Percentiles rank a stretch among this genome's conserved stretches.
These are phyloP conservation scores for Russula brevipes DNA, from an alignment of 768 basidiomycete species.

Conservation along the genomic window DNA sequence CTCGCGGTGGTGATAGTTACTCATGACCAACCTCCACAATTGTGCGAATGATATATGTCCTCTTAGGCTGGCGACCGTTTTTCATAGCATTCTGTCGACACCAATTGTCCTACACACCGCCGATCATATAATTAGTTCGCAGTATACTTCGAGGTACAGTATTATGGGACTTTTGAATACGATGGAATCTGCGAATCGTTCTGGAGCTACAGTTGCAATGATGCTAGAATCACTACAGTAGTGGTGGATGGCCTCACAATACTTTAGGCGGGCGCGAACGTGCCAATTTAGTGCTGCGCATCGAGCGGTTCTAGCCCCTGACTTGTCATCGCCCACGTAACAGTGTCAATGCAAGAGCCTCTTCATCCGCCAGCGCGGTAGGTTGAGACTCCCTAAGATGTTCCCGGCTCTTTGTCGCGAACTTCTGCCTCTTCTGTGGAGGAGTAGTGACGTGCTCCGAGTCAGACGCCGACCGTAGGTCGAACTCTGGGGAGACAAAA, in stretches of 20 bases:
- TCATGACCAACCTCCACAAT: not conserved
- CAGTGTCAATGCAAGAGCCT: slow-evolving; percentile 60
- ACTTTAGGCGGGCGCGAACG: too few relatives aligned
- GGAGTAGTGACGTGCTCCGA: slow-evolving; percentile 30
- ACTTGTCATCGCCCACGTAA: slow-evolving; percentile 36
- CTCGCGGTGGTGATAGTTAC: slow-evolving; percentile 8
- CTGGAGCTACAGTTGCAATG: too few relatives aligned
- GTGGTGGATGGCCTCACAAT: too few relatives aligned
- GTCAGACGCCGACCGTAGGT: slow-evolving; percentile 38
- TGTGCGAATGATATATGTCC: too few relatives aligned
- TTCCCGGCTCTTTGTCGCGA: slow-evolving; percentile 16
- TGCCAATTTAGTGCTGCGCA: not conserved
- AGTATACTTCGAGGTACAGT: not conserved
- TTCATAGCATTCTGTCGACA: slow-evolving; percentile 18
- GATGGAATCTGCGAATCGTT: too few relatives aligned
- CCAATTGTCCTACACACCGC: slow-evolving; percentile 18
- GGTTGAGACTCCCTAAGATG: slow-evolving; percentile 29
- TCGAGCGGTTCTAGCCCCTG: too few relatives aligned
- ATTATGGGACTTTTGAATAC: not conserved
- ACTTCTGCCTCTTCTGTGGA: slow-evolving; percentile 33
- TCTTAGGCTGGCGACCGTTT: slow-evolving; percentile 9
- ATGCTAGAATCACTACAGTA: too few relatives aligned
- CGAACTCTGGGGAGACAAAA: slow-evolving; percentile 68
- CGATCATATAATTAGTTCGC: not conserved
- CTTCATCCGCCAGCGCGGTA: slow-evolving; percentile 46